Base-by-base conservation (phyloP, 2,329 filamentous ascomycete species). In the Pseudogymnoascus sp. region DNA sequence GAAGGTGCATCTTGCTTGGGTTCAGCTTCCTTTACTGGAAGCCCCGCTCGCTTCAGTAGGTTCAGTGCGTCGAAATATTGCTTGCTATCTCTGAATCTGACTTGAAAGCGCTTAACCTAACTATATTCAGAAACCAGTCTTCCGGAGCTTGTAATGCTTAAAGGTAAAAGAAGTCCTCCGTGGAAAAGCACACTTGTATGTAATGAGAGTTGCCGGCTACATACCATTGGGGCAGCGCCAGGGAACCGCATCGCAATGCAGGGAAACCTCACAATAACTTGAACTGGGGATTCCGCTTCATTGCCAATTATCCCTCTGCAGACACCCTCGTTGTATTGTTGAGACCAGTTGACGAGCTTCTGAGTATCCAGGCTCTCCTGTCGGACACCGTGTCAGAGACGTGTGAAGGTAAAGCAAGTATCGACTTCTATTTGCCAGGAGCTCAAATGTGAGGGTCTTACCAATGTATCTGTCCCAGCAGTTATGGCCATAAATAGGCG, bases 81-180 rank as follows among this genome's bases (percentile, higher is more conserved):
- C 27, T 67, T 59, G 8, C 72, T 67, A 4, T 70, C 73, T 13
- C 63, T 67, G 63, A 80, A 79, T 60, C 72, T 77, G 21, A 80
- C 64, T 64, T 80, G 78, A 39, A 78, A 69, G 48, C 77, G 73
- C 39, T 75, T 72, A 31, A 76, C 64, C 78, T 79, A 52, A 31
- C 12, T 45, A 62, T 29, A 63, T 45, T 61, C 6, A 61, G 37
- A 25, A 13, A 61, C 21, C 10, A 25, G 21, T 18, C 15, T 21
- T 42, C 13, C 21, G 27, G 10, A 10, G 12, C 25, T 39, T 37
- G 21, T 59, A 18, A 7, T 42, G 10, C 6, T 25, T 31, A 15
- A 4, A 59, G 18, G 8, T 1, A 13, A 10, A 37, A 27, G 5
- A 33, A 5, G n/a, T 12, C 9, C 8, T 13, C 29, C 29, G 33